Conservation (phyloP, 495 filamentous ascomycete species). For the Penicillium taxi region DNA sequence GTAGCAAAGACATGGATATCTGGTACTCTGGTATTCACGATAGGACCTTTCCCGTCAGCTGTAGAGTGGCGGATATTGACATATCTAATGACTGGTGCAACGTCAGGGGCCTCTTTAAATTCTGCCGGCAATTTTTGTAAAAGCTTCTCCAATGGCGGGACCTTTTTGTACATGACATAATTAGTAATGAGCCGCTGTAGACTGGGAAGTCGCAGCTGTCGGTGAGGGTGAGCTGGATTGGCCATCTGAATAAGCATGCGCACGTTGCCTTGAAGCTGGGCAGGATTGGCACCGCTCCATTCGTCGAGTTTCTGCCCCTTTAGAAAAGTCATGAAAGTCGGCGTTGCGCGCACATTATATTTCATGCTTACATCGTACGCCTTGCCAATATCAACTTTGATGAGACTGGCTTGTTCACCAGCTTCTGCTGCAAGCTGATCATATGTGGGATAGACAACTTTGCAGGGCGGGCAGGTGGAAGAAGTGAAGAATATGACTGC, state of each 20-base stretch:
- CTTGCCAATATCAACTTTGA: conserved; percentile 73
- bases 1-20: conserved; percentile 39
- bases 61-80: conserved; percentile 37
- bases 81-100: conserved; percentile 56
- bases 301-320: conserved; percentile 66
- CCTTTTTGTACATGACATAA: conserved; percentile 66
- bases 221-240: conserved; percentile 69
- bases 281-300: conserved; percentile 71
- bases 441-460: conserved; percentile 72
- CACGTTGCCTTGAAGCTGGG: conserved; percentile 62
- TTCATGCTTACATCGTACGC: conserved; percentile 57
- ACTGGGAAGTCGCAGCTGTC: conserved; percentile 57
- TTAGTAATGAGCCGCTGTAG: conserved; percentile 55
- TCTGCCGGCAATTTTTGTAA: conserved; percentile 58
- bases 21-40: conserved; percentile 43
- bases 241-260: conserved; percentile 67
- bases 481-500: conserved; percentile 92
- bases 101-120: conserved; percentile 44
- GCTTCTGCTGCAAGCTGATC: conserved; percentile 70
- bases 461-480: conserved; percentile 79
- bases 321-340: conserved; percentile 86
- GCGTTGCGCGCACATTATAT: conserved; percentile 68
- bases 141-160: conserved; percentile 79
- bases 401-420: conserved; percentile 59
- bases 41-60: conserved; percentile 11